phyloP scores from a whole-genome alignment of 495 filamentous ascomycete genomes.

The Penicillium paradoxum region DNA sequence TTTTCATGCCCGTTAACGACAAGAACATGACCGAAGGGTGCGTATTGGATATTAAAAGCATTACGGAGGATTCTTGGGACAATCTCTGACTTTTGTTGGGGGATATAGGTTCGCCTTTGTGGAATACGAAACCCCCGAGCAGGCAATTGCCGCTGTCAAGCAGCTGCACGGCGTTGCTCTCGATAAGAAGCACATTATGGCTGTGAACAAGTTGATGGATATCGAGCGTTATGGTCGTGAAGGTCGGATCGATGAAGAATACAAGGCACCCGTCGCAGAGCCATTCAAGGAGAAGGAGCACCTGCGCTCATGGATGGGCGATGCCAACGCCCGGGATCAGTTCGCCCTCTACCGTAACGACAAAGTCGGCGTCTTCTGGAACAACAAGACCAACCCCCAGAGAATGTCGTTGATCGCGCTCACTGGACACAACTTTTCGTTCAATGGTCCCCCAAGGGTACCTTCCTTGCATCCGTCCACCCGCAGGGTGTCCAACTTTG shows the following conservation, averaged over 20 bases:
- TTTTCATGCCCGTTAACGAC: conserved; percentile 89
- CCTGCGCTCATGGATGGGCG: conserved; percentile 85
- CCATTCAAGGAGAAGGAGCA: conserved; percentile 89
- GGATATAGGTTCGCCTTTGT: conserved; percentile 78
- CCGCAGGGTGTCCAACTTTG: conserved; percentile 93
- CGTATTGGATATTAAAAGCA: conserved; percentile 23
- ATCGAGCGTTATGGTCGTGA: conserved; percentile 94
- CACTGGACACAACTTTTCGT: conserved; percentile 98
- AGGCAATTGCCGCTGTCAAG: conserved; percentile 83
- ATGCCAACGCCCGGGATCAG: conserved; percentile 84
- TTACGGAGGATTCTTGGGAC: conserved; percentile 8
- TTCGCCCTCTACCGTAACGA: conserved; percentile 88
- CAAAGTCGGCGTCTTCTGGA: conserved; percentile 93
- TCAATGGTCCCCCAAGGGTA: conserved; percentile 94
- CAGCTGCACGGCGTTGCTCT: conserved; percentile 75
- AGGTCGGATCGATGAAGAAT: conserved; percentile 87
- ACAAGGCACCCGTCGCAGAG: conserved; percentile 69
- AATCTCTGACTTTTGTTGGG: conserved; percentile 1
- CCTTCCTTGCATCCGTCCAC: conserved; percentile 90
- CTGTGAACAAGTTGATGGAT: conserved; percentile 96
- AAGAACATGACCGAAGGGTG: conserved; percentile 80
- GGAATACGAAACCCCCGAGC: conserved; percentile 88
- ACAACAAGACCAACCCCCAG: conserved; percentile 90
- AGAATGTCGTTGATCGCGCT: conserved; percentile 80
- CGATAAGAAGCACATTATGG: conserved; percentile 91